Evolutionary conservation across 257 asterid genomes (phyloP).

Genomic region (Solanum corneliomulleri): DNA sequence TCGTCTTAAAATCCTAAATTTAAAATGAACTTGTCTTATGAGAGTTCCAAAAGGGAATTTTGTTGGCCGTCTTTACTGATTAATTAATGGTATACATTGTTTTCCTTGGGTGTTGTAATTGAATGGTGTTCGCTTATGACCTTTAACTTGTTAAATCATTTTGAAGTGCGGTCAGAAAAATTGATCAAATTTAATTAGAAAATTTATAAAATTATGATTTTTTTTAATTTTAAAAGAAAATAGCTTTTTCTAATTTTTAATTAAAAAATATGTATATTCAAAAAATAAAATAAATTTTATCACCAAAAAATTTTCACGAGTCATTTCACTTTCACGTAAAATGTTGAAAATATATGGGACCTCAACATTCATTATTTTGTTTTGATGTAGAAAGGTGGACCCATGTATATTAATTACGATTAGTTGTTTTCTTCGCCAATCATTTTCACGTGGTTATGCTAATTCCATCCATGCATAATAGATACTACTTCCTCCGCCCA

Average conservation of each 20-base stretch:
- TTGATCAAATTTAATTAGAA: too few species aligned
- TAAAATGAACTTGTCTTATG: too few species aligned
- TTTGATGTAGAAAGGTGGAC: background rate
- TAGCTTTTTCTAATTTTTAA: too few species aligned
- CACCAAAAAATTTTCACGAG: rapidly evolving
- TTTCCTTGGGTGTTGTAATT: background rate
- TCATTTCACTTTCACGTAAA: background rate
- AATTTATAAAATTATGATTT: too few species aligned
- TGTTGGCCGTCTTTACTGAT: background rate
- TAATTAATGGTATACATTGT: background rate
- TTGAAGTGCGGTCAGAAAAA: background rate
- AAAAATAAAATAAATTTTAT: too few species aligned
- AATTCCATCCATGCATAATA: background rate
- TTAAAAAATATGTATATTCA: too few species aligned
- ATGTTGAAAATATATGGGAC: background rate
- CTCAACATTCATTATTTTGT: background rate
- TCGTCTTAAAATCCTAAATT: too few species aligned
- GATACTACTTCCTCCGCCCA: background rate
- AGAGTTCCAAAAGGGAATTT: background rate
- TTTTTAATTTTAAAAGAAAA: too few species aligned
- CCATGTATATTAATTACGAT: background rate
- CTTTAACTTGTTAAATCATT: background rate
- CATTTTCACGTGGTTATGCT: background rate
- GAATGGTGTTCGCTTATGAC: background rate
- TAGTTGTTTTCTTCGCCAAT: background rate